These are phyloP conservation scores for Vaccinium macrocarpon DNA, from an alignment of 148 eudicot genomes.

Conservation along the genomic window DNA sequence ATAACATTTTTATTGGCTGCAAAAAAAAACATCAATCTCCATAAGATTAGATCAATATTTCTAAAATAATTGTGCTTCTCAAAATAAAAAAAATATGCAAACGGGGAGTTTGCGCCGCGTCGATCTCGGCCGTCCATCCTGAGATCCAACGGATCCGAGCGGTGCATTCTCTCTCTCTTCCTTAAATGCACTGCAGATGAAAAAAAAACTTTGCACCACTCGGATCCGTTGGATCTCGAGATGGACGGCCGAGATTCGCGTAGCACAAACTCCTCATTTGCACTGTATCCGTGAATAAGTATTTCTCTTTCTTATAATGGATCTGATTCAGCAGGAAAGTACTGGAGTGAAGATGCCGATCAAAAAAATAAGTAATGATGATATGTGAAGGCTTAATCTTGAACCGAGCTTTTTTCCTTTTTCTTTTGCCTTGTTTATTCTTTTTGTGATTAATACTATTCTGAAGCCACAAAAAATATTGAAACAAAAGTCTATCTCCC, in stretches of 20 bases:
- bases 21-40: not conserved
- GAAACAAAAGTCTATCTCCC: not conserved
- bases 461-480: not conserved
- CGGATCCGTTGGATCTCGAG: too few species aligned
- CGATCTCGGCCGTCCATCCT: too few species aligned
- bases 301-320: constrained; percentile 1
- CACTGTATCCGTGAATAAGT: too few species aligned
- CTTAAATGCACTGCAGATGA: too few species aligned
- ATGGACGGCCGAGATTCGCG: too few species aligned
- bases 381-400: not conserved
- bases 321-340: constrained; percentile 10
- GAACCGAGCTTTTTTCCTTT: not conserved
- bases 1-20: not conserved
- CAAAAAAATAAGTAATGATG: not conserved
- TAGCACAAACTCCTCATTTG: too few species aligned
- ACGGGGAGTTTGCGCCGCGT: too few species aligned
- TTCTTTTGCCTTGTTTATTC: not conserved
- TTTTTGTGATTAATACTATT: not conserved
- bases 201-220: too few species aligned
- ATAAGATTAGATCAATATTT: not conserved
- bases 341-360: not conserved
- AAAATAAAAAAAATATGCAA: not conserved
- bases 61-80: not conserved
- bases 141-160: too few species aligned
- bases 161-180: too few species aligned